These are phyloP conservation scores for Mycena galericulata DNA, from an alignment of 768 basidiomycete genomes.

Conservation along the genomic window DNA sequence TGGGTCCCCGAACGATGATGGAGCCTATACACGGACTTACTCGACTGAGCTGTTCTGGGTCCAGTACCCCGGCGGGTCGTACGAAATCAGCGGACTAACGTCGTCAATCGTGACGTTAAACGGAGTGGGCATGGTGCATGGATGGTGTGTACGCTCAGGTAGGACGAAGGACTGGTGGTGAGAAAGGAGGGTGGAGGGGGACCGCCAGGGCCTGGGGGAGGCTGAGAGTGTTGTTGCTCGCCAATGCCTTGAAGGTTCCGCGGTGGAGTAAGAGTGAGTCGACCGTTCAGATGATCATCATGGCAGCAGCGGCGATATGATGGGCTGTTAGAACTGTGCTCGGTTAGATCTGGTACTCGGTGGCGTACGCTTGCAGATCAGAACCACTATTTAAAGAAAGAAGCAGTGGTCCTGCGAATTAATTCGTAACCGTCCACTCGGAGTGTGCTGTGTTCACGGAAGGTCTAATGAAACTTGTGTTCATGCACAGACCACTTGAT, in stretches of 20 bases:
- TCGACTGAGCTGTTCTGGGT: constrained; percentile 15
- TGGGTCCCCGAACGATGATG: neutral
- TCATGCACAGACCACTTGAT: neutral
- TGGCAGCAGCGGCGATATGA: neutral
- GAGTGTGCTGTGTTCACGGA: neutral
- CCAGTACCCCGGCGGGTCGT: constrained; percentile 14
- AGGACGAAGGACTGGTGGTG: too few relatives aligned
- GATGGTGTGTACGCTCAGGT: neutral
- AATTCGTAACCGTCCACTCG: neutral
- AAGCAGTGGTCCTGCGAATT: neutral
- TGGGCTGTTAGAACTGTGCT: neutral
- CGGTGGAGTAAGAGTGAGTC: neutral
- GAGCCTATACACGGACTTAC: constrained; percentile 14
- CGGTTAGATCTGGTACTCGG: constrained; percentile 11
- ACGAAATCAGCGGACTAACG: constrained; percentile 28
- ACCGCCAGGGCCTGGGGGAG: constrained; percentile 25
- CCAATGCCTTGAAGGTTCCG: neutral
- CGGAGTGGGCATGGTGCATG: constrained; percentile 17
- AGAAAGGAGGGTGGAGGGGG: constrained; percentile 22
- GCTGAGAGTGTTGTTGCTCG: constrained; percentile 12
- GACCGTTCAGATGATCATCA: constrained; percentile 14
- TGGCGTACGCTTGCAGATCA: constrained; percentile 10
- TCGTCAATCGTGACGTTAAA: constrained; percentile 26
- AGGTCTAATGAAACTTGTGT: neutral
- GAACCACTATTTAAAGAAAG: neutral